Base-by-base conservation (phyloP, 2,329 filamentous ascomycete genomes). In the Lasiodiplodia gonubiensis region DNA sequence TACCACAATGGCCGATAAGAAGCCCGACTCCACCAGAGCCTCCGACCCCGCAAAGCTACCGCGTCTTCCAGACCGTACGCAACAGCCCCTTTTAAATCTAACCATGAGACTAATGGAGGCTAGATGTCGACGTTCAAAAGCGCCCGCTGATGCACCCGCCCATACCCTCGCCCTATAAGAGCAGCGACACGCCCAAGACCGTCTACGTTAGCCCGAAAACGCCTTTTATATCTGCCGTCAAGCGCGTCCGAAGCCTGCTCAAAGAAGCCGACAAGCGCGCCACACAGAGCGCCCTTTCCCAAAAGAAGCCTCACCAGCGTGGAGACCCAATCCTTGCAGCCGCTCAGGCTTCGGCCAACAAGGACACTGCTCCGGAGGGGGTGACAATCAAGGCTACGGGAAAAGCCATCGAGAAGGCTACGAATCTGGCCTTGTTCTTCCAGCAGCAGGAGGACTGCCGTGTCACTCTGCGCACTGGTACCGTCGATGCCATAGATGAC, bases 201-300 rank as follows among this genome's bases (percentile, higher is more conserved):
- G 82, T 93, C 76, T 92, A 92, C 80, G 82, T 93, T 67, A 88
- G 87, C 46, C 79, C 86, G 49, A 82, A 82, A 46, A 88, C 90
- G 0, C 88, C 89, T 7, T 91, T 92, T 81, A 86, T 92, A 78
- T 86, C 89, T 12, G 83, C 87, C 4, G 84, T 92, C 14, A 88
- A 88, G 72, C 88, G 90, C 61, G 85, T 89, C 16, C 86, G 87
- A 69, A 87, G 87, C 68, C 84, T 88, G 1, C 86, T 93, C 4
- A 81, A 86, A 53, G 82, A 85, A 46, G 83, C 85, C 4, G 80
- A 85, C 2, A 85, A 86, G 64, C 83, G 86, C 27, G 67, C 69
- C 6, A 67, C 69, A 0, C 59, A 64, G 25, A 48, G 64, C 7
- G 52, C 35, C 21, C 67, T 66, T 59, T 42, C 60, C 18, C 25